phyloP scores from a whole-genome alignment of 2,329 filamentous ascomycete genomes.

The Colletotrichum tropicale region DNA sequence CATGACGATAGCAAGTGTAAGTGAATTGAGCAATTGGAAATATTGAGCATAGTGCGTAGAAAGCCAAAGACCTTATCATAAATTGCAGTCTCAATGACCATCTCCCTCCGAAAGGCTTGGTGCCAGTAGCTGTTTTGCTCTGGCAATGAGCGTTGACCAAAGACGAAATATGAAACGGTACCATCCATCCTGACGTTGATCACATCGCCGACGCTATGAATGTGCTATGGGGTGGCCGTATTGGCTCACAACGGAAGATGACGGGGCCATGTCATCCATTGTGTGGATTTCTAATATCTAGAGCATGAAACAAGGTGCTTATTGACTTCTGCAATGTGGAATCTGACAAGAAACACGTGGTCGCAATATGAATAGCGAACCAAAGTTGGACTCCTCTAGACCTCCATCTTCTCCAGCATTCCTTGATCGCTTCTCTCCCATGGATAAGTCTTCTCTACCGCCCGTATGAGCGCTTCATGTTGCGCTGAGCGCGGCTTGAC shows the following conservation, averaged over 20 bases:
- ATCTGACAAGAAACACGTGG: background rate
- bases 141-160: background rate
- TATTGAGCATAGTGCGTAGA: background rate
- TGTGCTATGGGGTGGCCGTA: background rate
- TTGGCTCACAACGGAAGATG: background rate
- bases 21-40: background rate
- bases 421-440: background rate
- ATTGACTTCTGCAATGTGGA: accelerated
- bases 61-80: background rate
- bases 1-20: accelerated
- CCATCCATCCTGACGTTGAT: background rate
- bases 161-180: background rate
- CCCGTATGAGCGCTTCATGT: background rate
- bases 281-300: background rate
- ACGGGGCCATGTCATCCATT: background rate
- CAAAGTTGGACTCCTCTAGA: background rate
- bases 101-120: background rate
- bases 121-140: background rate
- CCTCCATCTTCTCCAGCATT: background rate
- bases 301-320: background rate
- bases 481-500: background rate
- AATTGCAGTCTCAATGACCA: background rate
- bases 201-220: background rate
- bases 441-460: background rate
- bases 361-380: accelerated